Evolutionary conservation across 2,329 filamentous ascomycete genomes (phyloP).

Genomic region (Diaporthe ilicicola): DNA sequence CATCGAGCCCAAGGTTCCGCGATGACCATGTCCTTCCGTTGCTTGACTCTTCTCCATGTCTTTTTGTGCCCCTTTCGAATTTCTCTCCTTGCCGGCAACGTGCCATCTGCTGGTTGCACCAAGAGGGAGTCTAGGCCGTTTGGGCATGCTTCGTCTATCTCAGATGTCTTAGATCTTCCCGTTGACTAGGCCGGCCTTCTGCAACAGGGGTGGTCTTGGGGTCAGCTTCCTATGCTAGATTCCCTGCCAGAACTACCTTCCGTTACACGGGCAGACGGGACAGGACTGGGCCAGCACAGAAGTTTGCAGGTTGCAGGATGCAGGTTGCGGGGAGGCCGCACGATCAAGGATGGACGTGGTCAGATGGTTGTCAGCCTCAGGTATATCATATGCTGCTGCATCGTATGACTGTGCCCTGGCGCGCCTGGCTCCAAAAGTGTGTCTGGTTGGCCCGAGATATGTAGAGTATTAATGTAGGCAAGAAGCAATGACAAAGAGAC

Average conservation of each 20-base stretch:
- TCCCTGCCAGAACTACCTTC: constrained; percentile 10
- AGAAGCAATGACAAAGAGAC: constrained; percentile 2
- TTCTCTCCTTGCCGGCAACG: not conserved
- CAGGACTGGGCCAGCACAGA: not conserved
- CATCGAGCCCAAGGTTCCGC: no score
- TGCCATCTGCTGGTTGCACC: constrained; percentile 3
- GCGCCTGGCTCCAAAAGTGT: not conserved
- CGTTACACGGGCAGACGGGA: constrained; percentile 29
- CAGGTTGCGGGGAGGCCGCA: not conserved
- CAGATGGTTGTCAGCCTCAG: constrained; percentile 10
- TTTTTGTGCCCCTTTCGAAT: not conserved
- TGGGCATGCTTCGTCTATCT: constrained; percentile 9
- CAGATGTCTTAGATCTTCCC: constrained; percentile 20
- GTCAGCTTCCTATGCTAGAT: constrained; percentile 18
- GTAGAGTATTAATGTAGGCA: not conserved
- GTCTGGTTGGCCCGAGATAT: constrained; percentile 18
- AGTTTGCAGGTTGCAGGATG: constrained; percentile 4
- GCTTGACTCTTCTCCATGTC: not conserved
- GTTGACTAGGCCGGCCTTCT: constrained; percentile 14
- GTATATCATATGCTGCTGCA: constrained; percentile 8
- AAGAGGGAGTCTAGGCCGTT: constrained; percentile 8
- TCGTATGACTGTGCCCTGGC: constrained; percentile 26
- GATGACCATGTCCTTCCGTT: not conserved
- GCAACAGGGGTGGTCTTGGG: constrained; percentile 16
- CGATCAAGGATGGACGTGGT: not conserved